Percentiles rank a stretch among this genome's conserved stretches.
phyloP scores from a whole-genome alignment of 179 eudicot genomes.

The Nepenthes alata region DNA sequence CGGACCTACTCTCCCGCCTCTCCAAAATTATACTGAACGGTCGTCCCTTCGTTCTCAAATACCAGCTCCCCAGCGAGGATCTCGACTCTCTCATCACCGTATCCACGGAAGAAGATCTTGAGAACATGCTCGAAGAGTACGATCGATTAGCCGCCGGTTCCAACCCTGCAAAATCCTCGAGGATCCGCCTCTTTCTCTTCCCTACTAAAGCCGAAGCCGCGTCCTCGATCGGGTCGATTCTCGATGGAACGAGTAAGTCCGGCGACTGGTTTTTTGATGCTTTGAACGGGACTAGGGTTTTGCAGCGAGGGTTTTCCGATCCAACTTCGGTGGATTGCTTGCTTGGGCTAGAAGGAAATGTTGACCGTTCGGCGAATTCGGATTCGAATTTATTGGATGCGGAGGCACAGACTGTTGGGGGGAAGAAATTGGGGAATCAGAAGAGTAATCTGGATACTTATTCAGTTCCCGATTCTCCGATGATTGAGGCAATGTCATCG shows the following conservation, averaged over 20 bases:
- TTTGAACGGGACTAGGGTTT: constrained; percentile 42
- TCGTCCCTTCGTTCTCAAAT: constrained; percentile 29
- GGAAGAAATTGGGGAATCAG: constrained; percentile 9
- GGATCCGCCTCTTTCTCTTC: constrained; percentile 51
- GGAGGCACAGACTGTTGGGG: neutral
- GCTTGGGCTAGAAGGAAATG: constrained; percentile 46
- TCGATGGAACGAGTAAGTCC: constrained; percentile 38
- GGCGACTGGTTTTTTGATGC: constrained; percentile 70
- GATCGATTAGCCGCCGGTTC: constrained; percentile 25
- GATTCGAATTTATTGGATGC: constrained; percentile 11
- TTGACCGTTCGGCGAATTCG: constrained; percentile 10
- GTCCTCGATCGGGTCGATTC: constrained; percentile 26
- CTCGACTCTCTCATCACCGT: constrained; percentile 57
- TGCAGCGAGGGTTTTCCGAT: constrained; percentile 39
- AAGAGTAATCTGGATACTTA: constrained; percentile 41
- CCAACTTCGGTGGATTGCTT: constrained; percentile 53
- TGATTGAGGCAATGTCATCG: constrained; percentile 51
- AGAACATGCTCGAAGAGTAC: constrained; percentile 66
- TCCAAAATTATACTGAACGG: constrained; percentile 33
- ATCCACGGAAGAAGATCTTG: constrained; percentile 56
- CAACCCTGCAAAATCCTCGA: constrained; percentile 7
- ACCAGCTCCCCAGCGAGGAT: constrained; percentile 61
- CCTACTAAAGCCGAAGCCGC: constrained; percentile 22
- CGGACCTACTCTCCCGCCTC: constrained; percentile 32
- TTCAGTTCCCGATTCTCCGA: constrained; percentile 75